Percentiles rank a stretch among this genome's conserved stretches.
Conservation (phyloP, 441 rosid species). For the Omphalea diandra region DNA sequence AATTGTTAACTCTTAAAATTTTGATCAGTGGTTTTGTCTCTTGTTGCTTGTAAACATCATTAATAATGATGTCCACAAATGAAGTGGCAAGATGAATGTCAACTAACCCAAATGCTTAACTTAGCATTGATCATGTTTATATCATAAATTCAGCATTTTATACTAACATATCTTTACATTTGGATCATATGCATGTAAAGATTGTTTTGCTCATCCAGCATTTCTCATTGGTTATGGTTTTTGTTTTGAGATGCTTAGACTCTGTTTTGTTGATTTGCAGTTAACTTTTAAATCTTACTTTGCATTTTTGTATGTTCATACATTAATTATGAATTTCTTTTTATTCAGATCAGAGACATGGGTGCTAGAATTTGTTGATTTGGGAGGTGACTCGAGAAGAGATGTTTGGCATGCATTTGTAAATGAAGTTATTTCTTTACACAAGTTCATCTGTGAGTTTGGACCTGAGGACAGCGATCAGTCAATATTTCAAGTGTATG, state of each 20-base stretch:
- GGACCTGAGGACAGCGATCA: conserved; percentile 68
- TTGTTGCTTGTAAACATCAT: background rate
- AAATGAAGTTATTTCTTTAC: conserved; percentile 74
- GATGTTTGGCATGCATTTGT: conserved; percentile 94
- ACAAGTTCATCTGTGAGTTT: conserved; percentile 68
- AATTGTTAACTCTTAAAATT: background rate
- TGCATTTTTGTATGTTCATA: background rate
- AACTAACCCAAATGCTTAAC: background rate
- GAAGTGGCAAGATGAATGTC: background rate
- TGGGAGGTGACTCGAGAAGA: conserved; percentile 94
- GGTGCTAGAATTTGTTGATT: conserved; percentile 95
- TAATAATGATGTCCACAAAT: background rate
- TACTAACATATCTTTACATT: background rate
- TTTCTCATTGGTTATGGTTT: too few species aligned
- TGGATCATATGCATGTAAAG: background rate
- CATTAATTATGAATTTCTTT: conserved; percentile 12
- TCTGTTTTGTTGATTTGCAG: background rate
- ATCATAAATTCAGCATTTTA: background rate
- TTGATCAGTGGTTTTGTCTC: background rate
- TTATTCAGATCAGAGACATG: conserved; percentile 63
- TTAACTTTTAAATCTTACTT: background rate
- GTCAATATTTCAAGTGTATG: conserved; percentile 62
- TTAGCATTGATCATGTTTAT: background rate
- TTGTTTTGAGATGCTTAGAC: conserved; percentile 9
- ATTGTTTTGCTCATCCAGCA: too few species aligned